These are phyloP conservation scores for Amphicarpaea edgeworthii DNA, from an alignment of 306 rosid species.

Conservation along the genomic window DNA sequence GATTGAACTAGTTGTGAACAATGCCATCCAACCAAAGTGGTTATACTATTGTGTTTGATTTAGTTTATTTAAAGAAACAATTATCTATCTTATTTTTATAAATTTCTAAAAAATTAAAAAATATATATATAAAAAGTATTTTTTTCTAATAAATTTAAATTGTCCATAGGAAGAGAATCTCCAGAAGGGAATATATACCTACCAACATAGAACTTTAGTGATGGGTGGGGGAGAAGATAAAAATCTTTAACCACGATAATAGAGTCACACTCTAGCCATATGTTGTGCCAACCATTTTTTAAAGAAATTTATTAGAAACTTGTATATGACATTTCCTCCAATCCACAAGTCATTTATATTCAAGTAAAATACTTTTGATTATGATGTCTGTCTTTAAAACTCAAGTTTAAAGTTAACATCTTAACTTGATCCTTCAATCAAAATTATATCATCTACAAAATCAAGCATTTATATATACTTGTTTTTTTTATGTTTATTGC, in stretches of 20 bases:
- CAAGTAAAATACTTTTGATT: too few relatives aligned
- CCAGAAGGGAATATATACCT: neutral
- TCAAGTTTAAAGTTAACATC: neutral
- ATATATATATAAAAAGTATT: neutral
- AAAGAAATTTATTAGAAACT: too few relatives aligned
- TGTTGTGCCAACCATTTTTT: too few relatives aligned
- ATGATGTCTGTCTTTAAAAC: neutral
- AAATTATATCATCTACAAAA: neutral
- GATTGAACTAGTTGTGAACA: neutral
- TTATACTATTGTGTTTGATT: slow-evolving; percentile 4
- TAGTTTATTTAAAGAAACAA: neutral
- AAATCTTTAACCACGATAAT: too few relatives aligned
- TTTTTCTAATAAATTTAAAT: neutral
- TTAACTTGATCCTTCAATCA: neutral
- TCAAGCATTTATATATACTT: neutral
- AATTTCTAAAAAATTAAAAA: too few relatives aligned
- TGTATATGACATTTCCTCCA: too few relatives aligned
- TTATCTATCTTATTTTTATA: neutral
- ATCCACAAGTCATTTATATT: too few relatives aligned
- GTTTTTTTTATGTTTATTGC: neutral
- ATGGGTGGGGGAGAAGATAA: neutral
- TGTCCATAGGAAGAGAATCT: neutral
- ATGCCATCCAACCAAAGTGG: neutral
- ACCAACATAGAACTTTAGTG: neutral
- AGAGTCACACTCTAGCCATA: too few relatives aligned